Base-by-base conservation (phyloP, 78 protist genomes). In the Isochrysis galbana region DNA sequence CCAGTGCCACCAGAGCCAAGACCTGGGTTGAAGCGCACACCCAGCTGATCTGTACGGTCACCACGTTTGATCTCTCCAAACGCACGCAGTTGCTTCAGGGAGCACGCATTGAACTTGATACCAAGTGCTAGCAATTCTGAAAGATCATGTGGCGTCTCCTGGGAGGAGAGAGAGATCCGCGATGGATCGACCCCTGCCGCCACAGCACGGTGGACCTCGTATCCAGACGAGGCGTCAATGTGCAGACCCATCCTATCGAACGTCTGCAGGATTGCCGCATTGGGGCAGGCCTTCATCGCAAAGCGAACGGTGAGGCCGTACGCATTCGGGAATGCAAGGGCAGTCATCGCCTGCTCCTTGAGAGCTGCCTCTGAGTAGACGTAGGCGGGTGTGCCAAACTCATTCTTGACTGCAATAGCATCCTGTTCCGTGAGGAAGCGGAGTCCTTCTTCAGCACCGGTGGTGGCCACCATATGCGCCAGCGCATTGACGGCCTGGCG, bases 21-120 rank as follows among this genome's bases (percentile, higher is more conserved):
- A 14, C 93, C 93, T 14, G 93, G 93, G 77, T 90, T 90, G 93
- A 90, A 78, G 89, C 93, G 93, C 1, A 90, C 70, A 0, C 93
- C 93, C 42, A 90, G 69, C 72, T 74, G 55, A n/a, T 39, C n/a
- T 23, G 25, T 32, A 21, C 55, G 32, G 23, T 22, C 89, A 3
- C 93, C 93, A 22, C 80, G 74, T n/a, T n/a, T 26, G 44, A 22
- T 42, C 23, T 22, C 54, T 34, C 87, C 32, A 25, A 38, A 48
- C 89, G 26, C 23, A 25, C 38, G 61, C 42, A 90, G 82, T 51
- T 90, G 93, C n/a, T 21, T 3, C 25, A 90, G 44, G 29, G 93
- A 90, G 93, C 93, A 90, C 87, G 87, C 83, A 88, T 90, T 90
- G 87, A 90, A 10, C 89, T 90, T 78, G 55, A 90, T 80, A 5